A percentile compares a stretch with the other conserved stretches of the same genome.
These are phyloP conservation scores for Thalassia testudinum DNA, from an alignment of 116 monocot species.

Conservation along the genomic window DNA sequence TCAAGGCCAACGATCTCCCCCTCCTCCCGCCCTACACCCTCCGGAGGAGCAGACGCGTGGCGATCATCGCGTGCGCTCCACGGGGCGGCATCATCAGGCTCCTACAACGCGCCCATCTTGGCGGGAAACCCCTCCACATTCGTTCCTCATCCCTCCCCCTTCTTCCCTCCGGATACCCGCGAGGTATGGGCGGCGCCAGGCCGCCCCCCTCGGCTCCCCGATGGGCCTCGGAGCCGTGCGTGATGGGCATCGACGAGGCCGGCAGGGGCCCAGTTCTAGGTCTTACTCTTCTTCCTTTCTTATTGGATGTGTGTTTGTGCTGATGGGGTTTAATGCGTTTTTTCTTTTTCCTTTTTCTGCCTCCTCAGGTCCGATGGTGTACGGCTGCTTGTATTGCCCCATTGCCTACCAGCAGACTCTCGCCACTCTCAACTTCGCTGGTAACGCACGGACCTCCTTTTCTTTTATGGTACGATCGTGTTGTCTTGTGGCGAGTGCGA, in stretches of 20 bases:
- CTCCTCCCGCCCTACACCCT: not conserved
- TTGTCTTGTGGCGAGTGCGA: no score
- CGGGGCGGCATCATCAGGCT: not conserved
- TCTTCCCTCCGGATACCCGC: not conserved
- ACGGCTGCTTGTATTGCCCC: constrained; percentile 87
- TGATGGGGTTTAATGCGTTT: no score
- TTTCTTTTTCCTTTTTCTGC: not conserved
- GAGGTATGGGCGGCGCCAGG: not conserved
- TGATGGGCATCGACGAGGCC: constrained; percentile 99
- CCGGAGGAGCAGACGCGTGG: no score
- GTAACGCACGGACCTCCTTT: no score
- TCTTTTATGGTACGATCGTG: no score
- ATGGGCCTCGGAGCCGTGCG: constrained; percentile 82
- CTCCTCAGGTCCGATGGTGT: constrained; percentile 89
- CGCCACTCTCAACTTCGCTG: constrained; percentile 66
- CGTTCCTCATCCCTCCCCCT: not conserved
- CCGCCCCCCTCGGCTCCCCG: constrained; percentile 2
- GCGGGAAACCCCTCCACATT: not conserved
- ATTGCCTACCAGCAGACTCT: constrained; percentile 69
- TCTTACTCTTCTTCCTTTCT: constrained; percentile 7
- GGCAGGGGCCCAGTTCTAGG: constrained; percentile 96
- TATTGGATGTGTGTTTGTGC: no score
- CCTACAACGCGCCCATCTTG: not conserved
- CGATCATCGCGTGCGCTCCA: not conserved
- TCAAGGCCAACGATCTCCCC: not conserved